Conservation (phyloP, 2,329 filamentous ascomycete species). For the Aureobasidium pullulans region DNA sequence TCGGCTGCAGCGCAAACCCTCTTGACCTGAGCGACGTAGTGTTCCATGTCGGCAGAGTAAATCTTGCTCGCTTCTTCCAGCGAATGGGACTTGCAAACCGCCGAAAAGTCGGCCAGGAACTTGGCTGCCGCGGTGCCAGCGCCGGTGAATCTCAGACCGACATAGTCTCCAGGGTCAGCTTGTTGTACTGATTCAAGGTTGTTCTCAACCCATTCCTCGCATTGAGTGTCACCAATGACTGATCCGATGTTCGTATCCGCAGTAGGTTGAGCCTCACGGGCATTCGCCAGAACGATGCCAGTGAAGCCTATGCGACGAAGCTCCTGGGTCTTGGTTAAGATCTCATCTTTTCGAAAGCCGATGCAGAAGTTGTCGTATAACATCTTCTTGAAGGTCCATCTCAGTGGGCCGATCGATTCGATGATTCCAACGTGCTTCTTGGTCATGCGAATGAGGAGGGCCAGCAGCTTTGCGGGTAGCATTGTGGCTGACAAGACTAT, state of each 20-base stretch:
- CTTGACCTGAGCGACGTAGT: background rate
- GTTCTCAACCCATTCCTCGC: background rate
- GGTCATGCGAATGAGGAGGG: slow-evolving; percentile 2
- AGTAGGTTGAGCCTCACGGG: background rate
- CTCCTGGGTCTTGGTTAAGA: background rate
- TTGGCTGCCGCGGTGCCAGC: background rate
- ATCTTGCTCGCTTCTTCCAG: background rate
- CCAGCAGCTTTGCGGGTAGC: background rate
- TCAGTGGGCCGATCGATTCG: background rate
- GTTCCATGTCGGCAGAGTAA: background rate
- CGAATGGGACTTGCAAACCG: background rate
- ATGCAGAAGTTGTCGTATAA: slow-evolving; percentile 4
- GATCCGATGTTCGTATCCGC: background rate
- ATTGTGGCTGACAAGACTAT: background rate
- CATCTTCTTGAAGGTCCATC: background rate
- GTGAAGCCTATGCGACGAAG: slow-evolving; percentile 1
- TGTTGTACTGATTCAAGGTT: slow-evolving; percentile 3
- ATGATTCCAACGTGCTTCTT: background rate
- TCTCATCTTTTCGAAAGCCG: background rate
- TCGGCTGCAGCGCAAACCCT: background rate
- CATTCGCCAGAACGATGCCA: slow-evolving; percentile 5
- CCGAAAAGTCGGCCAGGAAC: background rate
- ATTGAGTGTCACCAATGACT: background rate
- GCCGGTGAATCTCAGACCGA: background rate
- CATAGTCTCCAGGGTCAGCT: slow-evolving; percentile 1